A percentile compares a stretch with the other conserved stretches of the same genome.
These are phyloP conservation scores for Crithidia fasciculata DNA, from an alignment of 208 protist genomes.

Conservation along the genomic window DNA sequence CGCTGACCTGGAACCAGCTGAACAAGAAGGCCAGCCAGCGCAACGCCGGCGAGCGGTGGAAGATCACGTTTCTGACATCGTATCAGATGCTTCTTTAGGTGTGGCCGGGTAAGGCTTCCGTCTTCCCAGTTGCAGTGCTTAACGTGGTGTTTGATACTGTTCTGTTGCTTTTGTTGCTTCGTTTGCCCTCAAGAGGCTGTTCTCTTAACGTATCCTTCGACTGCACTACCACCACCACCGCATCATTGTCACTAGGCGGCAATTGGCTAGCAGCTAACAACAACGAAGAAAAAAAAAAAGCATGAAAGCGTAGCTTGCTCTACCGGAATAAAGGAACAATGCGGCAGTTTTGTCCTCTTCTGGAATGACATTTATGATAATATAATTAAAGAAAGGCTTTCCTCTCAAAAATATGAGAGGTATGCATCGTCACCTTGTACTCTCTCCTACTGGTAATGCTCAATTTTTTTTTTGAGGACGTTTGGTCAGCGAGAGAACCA, in stretches of 20 bases:
- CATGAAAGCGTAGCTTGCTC: not conserved
- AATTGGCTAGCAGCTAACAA: no score
- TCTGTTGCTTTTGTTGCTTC: not conserved
- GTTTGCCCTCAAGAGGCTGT: not conserved
- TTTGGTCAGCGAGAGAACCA: no score
- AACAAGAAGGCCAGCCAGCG: conserved; percentile 38
- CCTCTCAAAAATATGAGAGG: no score
- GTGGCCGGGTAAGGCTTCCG: not conserved
- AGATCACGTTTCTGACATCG: conserved; percentile 42
- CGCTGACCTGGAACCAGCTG: conserved; percentile 45
- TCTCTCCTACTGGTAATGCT: not conserved
- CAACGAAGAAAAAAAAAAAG: not conserved
- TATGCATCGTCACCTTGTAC: not conserved
- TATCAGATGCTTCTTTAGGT: conserved; percentile 33
- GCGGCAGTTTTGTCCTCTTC: no score
- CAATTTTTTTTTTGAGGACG: not conserved
- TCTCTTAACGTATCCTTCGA: no score
- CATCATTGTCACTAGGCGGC: not conserved
- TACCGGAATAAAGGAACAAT: not conserved
- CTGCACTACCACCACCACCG: not conserved
- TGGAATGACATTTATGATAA: no score
- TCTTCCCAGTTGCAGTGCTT: not conserved
- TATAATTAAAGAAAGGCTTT: no score
- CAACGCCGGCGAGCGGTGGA: conserved; percentile 26
- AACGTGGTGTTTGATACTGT: not conserved